Base-by-base conservation (phyloP, 768 basidiomycete genomes). In the Pleurotus cornucopiae region DNA sequence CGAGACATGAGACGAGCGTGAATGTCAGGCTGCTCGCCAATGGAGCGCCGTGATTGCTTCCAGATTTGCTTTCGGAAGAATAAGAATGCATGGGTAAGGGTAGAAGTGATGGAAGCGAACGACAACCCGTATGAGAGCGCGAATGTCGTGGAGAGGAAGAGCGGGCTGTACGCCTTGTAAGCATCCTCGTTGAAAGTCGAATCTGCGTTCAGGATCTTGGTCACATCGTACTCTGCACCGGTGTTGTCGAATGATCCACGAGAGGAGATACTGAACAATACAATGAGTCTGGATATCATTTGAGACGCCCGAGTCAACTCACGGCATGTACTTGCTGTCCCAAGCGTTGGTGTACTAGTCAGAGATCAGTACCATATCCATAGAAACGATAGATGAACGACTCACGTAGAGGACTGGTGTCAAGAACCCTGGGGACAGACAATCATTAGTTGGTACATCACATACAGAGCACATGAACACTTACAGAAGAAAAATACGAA, bases 1-100 rank as follows among this genome's bases (percentile, higher is more conserved):
- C 72, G 70, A 12, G 79, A 74, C 92, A 94, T 94, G 34, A 94
- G 74, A 11, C 89, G 81, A n/a, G 89, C 88, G 63, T 94, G 91
- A 58, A 94, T 82, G 70, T 94, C 91, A 1, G 88, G 85, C 63
- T 93, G 89, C 61, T 92, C 91, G 44, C 78, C 70, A 70, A 91
- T 79, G 12, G 89, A 78, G 52, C 85, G 81, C 46, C 84, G 83
- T 25, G 84, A 71, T 67, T 91, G 89, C 0, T 69, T 71, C 83
- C 81, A 86, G 49, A 93, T 88, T 64, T 89, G 88, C 65, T 89
- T 87, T 60, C 89, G 82, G 78, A 84, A 89, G 70, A 80, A 90
- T 34, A 92, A 74, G 67, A 74, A 69, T 1, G 89, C 81, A 62
- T 94, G 92, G 34, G 77, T 81, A 58, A 90, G 65, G 1, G 87